Evolutionary conservation across 192 early-diverging fungal species (phyloP).

Genomic region (Obelidium mucronatum): DNA sequence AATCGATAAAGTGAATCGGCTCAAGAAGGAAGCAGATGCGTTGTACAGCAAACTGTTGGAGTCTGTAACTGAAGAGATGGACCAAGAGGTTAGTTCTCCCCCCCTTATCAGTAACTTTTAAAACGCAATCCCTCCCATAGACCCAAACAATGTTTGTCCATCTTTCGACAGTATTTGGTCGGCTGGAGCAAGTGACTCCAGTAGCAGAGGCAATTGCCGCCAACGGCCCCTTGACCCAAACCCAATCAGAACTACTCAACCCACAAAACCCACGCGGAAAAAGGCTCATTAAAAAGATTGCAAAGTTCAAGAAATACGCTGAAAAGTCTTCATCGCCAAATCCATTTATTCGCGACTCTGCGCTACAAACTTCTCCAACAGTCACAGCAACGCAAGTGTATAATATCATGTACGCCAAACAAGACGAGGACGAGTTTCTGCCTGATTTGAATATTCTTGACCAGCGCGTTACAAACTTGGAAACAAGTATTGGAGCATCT

Average conservation of each 20-base stretch:
- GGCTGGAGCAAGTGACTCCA: too few relatives aligned
- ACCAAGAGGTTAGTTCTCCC: too few relatives aligned
- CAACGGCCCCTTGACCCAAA: neutral
- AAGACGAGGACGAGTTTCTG: neutral
- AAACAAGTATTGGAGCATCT: conserved; percentile 1
- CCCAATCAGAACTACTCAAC: neutral
- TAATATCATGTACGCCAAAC: neutral
- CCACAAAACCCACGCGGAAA: neutral
- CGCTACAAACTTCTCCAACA: neutral
- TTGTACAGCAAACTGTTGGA: too few relatives aligned
- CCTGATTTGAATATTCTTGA: conserved; percentile 7
- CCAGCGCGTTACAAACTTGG: neutral
- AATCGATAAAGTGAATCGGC: too few relatives aligned
- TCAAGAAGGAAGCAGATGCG: too few relatives aligned
- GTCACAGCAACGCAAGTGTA: neutral
- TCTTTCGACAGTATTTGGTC: too few relatives aligned
- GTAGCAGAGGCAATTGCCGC: neutral
- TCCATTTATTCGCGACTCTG: neutral
- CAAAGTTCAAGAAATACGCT: neutral
- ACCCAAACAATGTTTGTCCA: too few relatives aligned
- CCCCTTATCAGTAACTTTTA: too few relatives aligned
- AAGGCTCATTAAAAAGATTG: neutral
- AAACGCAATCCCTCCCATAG: too few relatives aligned
- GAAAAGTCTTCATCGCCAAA: neutral
- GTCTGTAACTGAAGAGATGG: too few relatives aligned